Percentiles rank a stretch among this genome's conserved stretches.
phyloP scores from a whole-genome alignment of 192 early-diverging fungal species.

The Gigaspora rosea region DNA sequence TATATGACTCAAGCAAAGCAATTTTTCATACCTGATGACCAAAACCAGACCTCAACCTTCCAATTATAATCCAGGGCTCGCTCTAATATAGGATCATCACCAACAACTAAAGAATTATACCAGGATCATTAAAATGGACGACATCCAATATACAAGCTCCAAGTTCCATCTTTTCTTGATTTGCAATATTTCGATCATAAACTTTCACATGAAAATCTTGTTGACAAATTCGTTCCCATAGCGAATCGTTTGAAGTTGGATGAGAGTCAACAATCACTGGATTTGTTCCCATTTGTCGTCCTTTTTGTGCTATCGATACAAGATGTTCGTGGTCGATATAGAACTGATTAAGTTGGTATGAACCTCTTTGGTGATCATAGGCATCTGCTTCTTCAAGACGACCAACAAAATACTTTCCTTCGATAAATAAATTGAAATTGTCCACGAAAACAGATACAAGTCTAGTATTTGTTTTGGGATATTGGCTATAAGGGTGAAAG shows the following conservation, averaged over 20 bases:
- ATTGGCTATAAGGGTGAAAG: neutral
- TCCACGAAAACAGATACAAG: constrained; percentile 22
- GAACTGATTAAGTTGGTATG: neutral
- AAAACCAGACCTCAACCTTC: neutral
- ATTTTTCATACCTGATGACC: neutral
- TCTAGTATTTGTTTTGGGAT: neutral
- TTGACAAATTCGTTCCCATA: neutral
- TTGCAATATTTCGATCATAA: neutral
- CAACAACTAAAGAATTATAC: neutral
- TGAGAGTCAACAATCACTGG: neutral
- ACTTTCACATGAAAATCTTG: neutral
- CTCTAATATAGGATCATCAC: neutral
- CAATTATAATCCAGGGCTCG: no score
- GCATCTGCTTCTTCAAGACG: neutral
- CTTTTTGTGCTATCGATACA: neutral
- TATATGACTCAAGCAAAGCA: neutral
- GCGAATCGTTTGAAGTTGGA: neutral
- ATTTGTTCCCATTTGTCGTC: neutral
- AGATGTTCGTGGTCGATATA: constrained; percentile 5
- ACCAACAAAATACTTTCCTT: neutral
- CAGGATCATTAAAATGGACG: neutral
- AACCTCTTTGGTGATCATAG: constrained; percentile 13
- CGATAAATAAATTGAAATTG: neutral
- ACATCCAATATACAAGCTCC: neutral
- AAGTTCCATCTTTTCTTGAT: neutral